phyloP scores from a whole-genome alignment of 495 filamentous ascomycete genomes.

The Penicillium turbatum region DNA sequence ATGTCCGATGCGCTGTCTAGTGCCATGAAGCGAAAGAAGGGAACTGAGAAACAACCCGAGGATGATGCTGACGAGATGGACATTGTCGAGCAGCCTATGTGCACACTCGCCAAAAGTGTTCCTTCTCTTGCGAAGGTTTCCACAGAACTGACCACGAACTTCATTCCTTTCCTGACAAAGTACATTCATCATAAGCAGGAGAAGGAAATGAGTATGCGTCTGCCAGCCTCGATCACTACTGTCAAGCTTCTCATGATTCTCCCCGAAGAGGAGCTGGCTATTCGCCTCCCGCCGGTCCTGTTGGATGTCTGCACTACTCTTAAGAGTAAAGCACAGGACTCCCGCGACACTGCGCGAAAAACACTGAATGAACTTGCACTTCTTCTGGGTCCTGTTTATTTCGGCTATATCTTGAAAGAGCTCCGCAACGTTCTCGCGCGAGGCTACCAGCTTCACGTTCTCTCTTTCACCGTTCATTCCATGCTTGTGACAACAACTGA shows the following conservation, averaged over 20 bases:
- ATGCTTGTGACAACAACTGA: constrained; percentile 73
- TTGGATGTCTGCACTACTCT: constrained; percentile 91
- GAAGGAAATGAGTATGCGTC: constrained; percentile 81
- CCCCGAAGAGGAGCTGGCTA: constrained; percentile 62
- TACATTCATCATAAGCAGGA: constrained; percentile 95
- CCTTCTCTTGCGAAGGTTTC: constrained; percentile 67
- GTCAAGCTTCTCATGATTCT: constrained; percentile 82
- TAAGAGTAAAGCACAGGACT: constrained; percentile 80
- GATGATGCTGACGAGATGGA: constrained; percentile 32
- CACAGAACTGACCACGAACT: constrained; percentile 65
- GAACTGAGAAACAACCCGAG: constrained; percentile 31
- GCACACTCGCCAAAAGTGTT: constrained; percentile 57
- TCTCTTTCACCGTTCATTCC: constrained; percentile 92
- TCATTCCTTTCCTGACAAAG: constrained; percentile 68
- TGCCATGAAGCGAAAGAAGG: constrained; percentile 43
- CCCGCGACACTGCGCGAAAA: constrained; percentile 83
- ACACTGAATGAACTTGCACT: constrained; percentile 78
- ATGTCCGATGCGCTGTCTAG: constrained; percentile 69
- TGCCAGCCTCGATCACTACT: constrained; percentile 79
- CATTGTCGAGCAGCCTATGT: constrained; percentile 27
- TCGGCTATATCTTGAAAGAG: constrained; percentile 91
- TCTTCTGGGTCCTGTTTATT: constrained; percentile 72
- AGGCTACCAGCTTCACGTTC: constrained; percentile 91
- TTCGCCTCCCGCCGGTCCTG: constrained; percentile 73
- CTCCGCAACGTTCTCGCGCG: constrained; percentile 72